Base-by-base conservation (phyloP, 2,329 filamentous ascomycete species). In the Aspergillus hortae region DNA sequence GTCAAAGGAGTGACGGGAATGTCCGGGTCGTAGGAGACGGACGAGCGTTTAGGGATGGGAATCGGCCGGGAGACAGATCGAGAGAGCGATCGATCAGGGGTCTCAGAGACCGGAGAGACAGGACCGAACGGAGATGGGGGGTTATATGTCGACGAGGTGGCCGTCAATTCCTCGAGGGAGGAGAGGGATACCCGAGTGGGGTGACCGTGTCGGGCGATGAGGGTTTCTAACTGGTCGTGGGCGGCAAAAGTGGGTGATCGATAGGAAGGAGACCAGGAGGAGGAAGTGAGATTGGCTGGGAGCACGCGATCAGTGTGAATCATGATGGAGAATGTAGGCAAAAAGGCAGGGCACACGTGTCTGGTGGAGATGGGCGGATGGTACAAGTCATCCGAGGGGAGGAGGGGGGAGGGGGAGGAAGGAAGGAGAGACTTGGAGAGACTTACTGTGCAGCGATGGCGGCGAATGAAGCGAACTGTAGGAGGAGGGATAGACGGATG, bases 111-210 rank as follows among this genome's bases (percentile, higher is more conserved):
- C n/a, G 66, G 61, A n/a, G 65, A 67, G 10, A 46, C 51, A 38
- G 63, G 60, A 43, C 49, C 58, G 32, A 54, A 49, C 6, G 62
- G 56, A 17, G 68, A 65, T 7, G 67, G 67, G 10, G 68, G 68
- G 45, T 60, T 66, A 66, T 68, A 68, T 55, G 66, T 62, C 38
- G 69, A 71, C 2, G 65, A 66, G 30, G 69, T 72, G 23, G 68
- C 63, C 38, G 67, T 70, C 47, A 72, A 56, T 56, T 69, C 69
- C 42, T 69, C 63, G 49, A 72, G 50, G 53, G 69, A 72, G 4
- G 69, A 72, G 42, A 71, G 58, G 19, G 67, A 71, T 33, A 71
- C 65, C 36, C 67, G 67, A 50, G 68, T 69, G 61, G 69, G 68
- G 62, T 67, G 66, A 46, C 67, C 68, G 67, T 70, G 67, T 57